Conservation (phyloP, 805 yeast genomes). For the Teunomyces gatunensis region DNA sequence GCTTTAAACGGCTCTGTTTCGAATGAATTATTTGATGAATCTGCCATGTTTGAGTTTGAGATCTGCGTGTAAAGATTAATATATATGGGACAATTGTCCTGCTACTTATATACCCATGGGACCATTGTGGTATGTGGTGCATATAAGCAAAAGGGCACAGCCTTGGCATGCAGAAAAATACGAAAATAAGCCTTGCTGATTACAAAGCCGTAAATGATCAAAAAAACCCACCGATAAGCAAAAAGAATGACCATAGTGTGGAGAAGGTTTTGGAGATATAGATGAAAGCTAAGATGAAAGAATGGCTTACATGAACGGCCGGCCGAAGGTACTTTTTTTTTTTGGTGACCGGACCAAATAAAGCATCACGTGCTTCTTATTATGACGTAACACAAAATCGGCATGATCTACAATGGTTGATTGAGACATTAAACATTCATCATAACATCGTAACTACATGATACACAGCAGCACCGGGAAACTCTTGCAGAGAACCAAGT, state of each 20-base stretch:
- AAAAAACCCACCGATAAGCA: neutral
- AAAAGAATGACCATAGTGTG: neutral
- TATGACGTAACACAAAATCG: no score
- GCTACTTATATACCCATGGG: neutral
- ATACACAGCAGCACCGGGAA: conserved; percentile 2
- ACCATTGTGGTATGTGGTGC: neutral
- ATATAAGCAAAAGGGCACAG: neutral
- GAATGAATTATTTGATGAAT: conserved; percentile 1
- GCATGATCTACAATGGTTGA: neutral
- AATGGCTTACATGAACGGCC: no score
- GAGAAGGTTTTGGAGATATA: no score
- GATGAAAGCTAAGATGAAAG: no score
- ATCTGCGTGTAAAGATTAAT: no score
- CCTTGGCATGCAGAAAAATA: neutral
- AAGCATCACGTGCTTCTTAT: no score
- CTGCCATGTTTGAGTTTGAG: neutral
- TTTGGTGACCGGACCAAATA: no score
- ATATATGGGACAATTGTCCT: no score
- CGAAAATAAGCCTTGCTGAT: neutral
- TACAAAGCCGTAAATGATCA: neutral
- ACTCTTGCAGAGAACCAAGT: neutral
- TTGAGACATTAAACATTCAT: conserved; percentile 3
- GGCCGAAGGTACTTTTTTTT: no score
- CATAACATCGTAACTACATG: conserved; percentile 3
- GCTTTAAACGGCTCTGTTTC: conserved; percentile 1